A percentile compares a stretch with the other conserved stretches of the same genome.
phyloP scores from a whole-genome alignment of 2,329 filamentous ascomycete species.

The Monosporascus sp. region DNA sequence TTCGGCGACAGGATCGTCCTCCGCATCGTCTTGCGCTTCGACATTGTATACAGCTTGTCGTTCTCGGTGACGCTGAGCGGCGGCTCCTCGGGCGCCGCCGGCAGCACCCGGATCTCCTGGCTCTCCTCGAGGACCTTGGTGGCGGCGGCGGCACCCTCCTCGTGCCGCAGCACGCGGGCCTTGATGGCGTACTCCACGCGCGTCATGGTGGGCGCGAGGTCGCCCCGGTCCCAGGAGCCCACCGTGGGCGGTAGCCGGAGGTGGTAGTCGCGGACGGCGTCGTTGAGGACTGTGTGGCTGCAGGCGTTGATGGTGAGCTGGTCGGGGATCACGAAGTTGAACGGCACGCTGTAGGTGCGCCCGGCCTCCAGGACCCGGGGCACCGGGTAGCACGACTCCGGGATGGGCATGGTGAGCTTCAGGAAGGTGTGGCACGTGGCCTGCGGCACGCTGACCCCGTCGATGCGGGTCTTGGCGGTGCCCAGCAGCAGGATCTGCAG shows the following conservation, averaged over 20 bases:
- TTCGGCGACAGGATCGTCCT: slow-evolving; percentile 48
- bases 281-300: slow-evolving; percentile 40
- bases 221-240: slow-evolving; percentile 47
- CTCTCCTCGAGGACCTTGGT: slow-evolving; percentile 34
- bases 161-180: slow-evolving; percentile 35
- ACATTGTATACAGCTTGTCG: slow-evolving; percentile 45
- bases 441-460: slow-evolving; percentile 44
- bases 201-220: slow-evolving; percentile 50
- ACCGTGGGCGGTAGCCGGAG: slow-evolving; percentile 48
- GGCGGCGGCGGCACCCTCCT: slow-evolving; percentile 18
- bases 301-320: slow-evolving; percentile 53
- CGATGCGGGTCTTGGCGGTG: slow-evolving; percentile 42
- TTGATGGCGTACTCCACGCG: slow-evolving; percentile 48
- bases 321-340: slow-evolving; percentile 53
- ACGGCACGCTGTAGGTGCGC: slow-evolving; percentile 45
- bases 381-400: slow-evolving; percentile 40
- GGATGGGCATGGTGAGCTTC: slow-evolving; percentile 31
- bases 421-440: slow-evolving; percentile 45
- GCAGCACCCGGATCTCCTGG: slow-evolving; percentile 47
- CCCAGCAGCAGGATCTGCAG: slow-evolving; percentile 51
- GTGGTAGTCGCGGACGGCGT: slow-evolving; percentile 46
- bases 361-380: slow-evolving; percentile 43
- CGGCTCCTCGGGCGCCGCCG: slow-evolving; percentile 42
- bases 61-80: slow-evolving; percentile 43
- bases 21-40: slow-evolving; percentile 46